phyloP scores from a whole-genome alignment of 306 rosid genomes.

The Castanopsis chinensis region DNA sequence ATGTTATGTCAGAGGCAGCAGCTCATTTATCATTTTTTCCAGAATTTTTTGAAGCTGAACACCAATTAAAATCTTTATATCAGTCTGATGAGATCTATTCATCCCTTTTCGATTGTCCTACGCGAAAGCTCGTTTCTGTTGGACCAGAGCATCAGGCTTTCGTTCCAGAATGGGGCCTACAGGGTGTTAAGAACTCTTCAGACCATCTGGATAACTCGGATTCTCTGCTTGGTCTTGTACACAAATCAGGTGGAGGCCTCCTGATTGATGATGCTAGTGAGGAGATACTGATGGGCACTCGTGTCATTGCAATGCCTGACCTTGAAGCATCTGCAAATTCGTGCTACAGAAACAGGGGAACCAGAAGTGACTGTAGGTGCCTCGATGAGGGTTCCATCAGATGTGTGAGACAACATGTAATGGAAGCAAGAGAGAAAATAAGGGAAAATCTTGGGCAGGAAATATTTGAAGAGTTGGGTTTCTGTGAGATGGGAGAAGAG shows the following conservation, averaged over 20 bases:
- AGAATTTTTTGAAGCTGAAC: constrained; percentile 25
- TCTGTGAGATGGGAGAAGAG: constrained; percentile 43
- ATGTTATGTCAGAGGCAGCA: constrained; percentile 24
- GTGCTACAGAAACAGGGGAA: constrained; percentile 10
- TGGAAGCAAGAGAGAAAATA: constrained; percentile 27
- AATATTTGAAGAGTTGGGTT: constrained; percentile 31
- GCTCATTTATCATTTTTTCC: constrained; percentile 37
- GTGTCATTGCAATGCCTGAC: constrained; percentile 30
- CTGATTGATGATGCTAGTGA: constrained; percentile 7
- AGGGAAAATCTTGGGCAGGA: constrained; percentile 26
- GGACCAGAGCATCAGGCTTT: constrained; percentile 38
- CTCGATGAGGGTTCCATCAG: constrained; percentile 30
- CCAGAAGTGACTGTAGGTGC: constrained; percentile 24
- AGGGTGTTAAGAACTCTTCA: constrained; percentile 16
- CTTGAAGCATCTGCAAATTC: constrained; percentile 15
- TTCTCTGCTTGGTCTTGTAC: neutral
- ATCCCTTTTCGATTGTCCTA: constrained; percentile 25
- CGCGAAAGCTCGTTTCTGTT: constrained; percentile 28
- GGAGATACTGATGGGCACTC: constrained; percentile 28
- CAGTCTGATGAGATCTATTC: constrained; percentile 20
- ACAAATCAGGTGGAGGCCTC: neutral
- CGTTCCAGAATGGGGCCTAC: constrained; percentile 34
- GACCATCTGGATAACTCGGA: neutral
- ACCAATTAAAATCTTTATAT: constrained; percentile 20
- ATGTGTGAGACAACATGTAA: constrained; percentile 34